phyloP scores from a whole-genome alignment of 2,329 filamentous ascomycete genomes.

The Fusarium fracticaudum region DNA sequence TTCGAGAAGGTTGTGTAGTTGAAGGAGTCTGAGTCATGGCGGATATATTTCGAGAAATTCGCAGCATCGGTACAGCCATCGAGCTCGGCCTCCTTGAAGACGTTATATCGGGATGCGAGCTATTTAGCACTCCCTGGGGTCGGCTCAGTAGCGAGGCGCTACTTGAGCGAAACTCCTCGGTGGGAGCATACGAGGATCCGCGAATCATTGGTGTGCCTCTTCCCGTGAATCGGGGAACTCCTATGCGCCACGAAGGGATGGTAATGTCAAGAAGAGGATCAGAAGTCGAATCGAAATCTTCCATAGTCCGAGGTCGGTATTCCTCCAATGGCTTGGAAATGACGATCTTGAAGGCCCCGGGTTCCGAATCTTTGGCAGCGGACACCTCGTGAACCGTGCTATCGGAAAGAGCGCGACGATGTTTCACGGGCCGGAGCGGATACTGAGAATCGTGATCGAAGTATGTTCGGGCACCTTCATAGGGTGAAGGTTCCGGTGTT shows the following conservation, averaged over 20 bases:
- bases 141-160: slow-evolving; percentile 59
- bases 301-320: slow-evolving; percentile 68
- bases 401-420: slow-evolving; percentile 76
- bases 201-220: slow-evolving; percentile 80
- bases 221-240: slow-evolving; percentile 81
- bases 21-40: slow-evolving; percentile 44
- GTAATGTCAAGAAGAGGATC: slow-evolving; percentile 73
- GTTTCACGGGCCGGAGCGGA: slow-evolving; percentile 47
- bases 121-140: slow-evolving; percentile 45
- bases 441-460: slow-evolving; percentile 39
- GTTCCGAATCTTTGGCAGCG: slow-evolving; percentile 63
- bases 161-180: slow-evolving; percentile 75
- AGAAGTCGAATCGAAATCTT: slow-evolving; percentile 58
- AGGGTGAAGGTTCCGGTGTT: slow-evolving; percentile 51
- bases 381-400: slow-evolving; percentile 76
- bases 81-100: slow-evolving; percentile 50
- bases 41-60: slow-evolving; percentile 39
- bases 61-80: slow-evolving; percentile 50
- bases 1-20: slow-evolving; percentile 53
- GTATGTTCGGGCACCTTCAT: slow-evolving; percentile 48
- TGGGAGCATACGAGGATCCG: slow-evolving; percentile 81
- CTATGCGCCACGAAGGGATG: slow-evolving; percentile 86
- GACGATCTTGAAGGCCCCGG: slow-evolving; percentile 79
- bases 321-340: slow-evolving; percentile 77
- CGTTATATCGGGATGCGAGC: slow-evolving; percentile 40